Evolutionary conservation across 257 asterid genomes (phyloP).

Genomic region (Solanum ossicruentum): DNA sequence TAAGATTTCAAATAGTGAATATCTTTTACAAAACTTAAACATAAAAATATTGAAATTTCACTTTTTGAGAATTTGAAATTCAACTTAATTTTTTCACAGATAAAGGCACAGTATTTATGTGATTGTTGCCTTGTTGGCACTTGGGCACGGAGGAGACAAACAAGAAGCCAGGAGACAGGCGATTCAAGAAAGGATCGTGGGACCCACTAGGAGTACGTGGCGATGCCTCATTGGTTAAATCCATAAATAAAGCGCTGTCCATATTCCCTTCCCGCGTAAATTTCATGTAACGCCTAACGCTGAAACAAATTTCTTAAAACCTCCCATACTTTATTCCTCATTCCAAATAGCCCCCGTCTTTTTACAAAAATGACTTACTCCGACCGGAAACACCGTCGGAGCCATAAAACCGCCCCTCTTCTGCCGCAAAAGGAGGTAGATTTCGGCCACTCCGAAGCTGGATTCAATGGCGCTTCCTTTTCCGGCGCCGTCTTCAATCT

Average conservation of each 20-base stretch:
- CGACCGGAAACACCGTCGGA: conserved; percentile 62
- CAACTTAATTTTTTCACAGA: too few species aligned
- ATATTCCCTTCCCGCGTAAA: conserved; percentile 5
- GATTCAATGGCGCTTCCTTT: conserved; percentile 49
- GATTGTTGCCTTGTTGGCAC: not conserved
- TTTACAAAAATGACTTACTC: conserved; percentile 27
- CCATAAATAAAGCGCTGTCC: not conserved
- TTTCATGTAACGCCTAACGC: not conserved
- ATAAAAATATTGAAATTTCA: too few species aligned
- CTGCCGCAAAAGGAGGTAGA: conserved; percentile 31
- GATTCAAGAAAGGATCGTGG: not conserved
- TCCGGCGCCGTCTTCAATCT: conserved; percentile 77
- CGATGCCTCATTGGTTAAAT: not conserved
- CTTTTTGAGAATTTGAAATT: too few species aligned
- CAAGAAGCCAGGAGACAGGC: not conserved
- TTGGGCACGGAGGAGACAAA: not conserved
- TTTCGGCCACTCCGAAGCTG: conserved; percentile 11
- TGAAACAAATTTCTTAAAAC: not conserved
- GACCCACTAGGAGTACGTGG: not conserved
- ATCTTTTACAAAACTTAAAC: too few species aligned
- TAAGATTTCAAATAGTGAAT: too few species aligned
- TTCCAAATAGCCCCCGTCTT: not conserved
- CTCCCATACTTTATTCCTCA: too few species aligned
- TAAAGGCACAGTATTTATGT: too few species aligned
- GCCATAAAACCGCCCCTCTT: conserved; percentile 46